A percentile compares a stretch with the other conserved stretches of the same genome.
Evolutionary conservation across 108 stramenopile genomes (phyloP).

Genomic region (Cyclotella kingstonii): DNA sequence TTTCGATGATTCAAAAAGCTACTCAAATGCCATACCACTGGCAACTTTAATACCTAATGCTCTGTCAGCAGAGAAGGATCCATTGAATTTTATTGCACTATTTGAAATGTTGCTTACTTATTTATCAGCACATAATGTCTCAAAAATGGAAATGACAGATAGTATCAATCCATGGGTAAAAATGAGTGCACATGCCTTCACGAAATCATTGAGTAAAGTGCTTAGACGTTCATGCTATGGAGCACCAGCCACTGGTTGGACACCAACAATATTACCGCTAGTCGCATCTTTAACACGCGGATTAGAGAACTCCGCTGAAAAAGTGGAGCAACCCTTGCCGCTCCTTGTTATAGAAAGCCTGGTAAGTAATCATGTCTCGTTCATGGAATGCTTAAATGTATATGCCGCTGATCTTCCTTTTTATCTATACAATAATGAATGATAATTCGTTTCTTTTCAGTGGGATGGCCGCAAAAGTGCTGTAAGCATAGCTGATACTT

Average conservation of each 20-base stretch:
- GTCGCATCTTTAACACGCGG: constrained; percentile 45
- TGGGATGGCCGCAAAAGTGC: constrained; percentile 67
- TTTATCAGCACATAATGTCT: constrained; percentile 17
- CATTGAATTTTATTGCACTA: constrained; percentile 52
- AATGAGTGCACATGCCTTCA: constrained; percentile 31
- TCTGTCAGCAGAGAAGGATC: constrained; percentile 66
- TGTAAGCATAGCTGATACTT: constrained; percentile 45
- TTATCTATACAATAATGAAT: background rate
- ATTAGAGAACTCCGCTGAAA: background rate
- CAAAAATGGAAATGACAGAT: background rate
- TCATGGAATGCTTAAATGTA: background rate
- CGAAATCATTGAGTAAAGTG: constrained; percentile 57
- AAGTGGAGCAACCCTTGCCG: constrained; percentile 3
- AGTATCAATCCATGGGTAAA: constrained; percentile 11
- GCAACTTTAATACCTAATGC: constrained; percentile 49
- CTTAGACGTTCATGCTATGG: constrained; percentile 73
- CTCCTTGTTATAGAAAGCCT: constrained; percentile 37
- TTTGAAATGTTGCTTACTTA: constrained; percentile 64
- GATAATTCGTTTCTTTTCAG: constrained; percentile 1
- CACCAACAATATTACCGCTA: constrained; percentile 70
- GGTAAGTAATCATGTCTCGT: constrained; percentile 11
- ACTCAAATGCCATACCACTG: constrained; percentile 21
- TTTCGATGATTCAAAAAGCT: background rate
- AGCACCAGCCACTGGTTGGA: constrained; percentile 56
- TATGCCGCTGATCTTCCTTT: too few relatives aligned